These are phyloP conservation scores for Backusella mclennaniae DNA, from an alignment of 192 early-diverging fungal genomes.

Conservation along the genomic window DNA sequence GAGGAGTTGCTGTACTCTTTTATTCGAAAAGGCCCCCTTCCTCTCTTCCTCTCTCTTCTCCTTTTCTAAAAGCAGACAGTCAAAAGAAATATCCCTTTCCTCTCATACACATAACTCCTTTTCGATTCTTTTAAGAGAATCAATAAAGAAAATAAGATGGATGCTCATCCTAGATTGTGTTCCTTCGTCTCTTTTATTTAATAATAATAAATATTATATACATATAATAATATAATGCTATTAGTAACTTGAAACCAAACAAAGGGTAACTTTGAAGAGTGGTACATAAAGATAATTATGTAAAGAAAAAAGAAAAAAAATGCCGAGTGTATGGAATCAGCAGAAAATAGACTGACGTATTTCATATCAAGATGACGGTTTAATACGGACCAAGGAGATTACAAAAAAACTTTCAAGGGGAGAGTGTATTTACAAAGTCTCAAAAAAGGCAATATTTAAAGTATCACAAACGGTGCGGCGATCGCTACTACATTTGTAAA, in stretches of 20 bases:
- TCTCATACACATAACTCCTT: background rate
- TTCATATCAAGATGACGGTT: background rate
- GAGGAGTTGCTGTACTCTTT: too few relatives aligned
- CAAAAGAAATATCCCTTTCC: too few relatives aligned
- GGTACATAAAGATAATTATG: background rate
- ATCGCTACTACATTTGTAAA: background rate
- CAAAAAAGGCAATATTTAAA: background rate
- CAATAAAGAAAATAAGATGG: background rate
- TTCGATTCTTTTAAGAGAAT: background rate
- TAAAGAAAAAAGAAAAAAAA: background rate
- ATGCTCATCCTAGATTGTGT: background rate
- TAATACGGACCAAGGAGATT: background rate
- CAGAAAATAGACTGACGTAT: conserved; percentile 6
- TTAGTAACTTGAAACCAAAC: background rate
- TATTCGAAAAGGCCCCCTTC: too few relatives aligned
- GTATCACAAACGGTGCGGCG: background rate
- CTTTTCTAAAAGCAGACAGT: too few relatives aligned
- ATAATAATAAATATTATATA: background rate
- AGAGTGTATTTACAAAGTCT: background rate
- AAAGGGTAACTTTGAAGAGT: background rate
- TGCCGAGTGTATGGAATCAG: conserved; percentile 1
- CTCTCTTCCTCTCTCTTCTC: too few relatives aligned
- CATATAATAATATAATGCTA: too few relatives aligned
- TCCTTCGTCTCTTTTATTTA: background rate
- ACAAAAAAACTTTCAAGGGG: background rate